A percentile compares a stretch with the other conserved stretches of the same genome.
Evolutionary conservation across 2,329 filamentous ascomycete species (phyloP).

Genomic region (Magnaporthiopsis poae): DNA sequence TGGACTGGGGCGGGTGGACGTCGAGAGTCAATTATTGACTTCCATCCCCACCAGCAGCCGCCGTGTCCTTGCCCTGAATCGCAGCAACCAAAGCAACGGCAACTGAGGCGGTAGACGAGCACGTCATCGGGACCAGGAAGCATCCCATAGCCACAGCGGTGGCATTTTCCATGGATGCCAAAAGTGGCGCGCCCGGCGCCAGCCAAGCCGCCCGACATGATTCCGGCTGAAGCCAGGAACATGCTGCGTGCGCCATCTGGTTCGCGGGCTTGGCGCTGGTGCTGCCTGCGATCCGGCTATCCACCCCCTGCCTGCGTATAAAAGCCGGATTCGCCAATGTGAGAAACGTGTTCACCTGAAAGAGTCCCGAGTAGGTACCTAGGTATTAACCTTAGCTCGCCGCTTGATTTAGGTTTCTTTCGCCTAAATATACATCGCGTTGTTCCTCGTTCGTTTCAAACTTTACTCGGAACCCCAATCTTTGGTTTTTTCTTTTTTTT

Average conservation of each 20-base stretch:
- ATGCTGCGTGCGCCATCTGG: neutral
- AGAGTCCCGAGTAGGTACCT: neutral
- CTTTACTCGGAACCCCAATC: neutral
- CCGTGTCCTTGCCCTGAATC: neutral
- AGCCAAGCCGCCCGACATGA: neutral
- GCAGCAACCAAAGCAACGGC: neutral
- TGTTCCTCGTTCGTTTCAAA: neutral
- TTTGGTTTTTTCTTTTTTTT: neutral
- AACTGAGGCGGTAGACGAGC: slow-evolving; percentile 10
- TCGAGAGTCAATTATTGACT: too few relatives aligned
- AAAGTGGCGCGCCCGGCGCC: slow-evolving; percentile 3
- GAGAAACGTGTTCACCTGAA: neutral
- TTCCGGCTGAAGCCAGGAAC: slow-evolving; percentile 4
- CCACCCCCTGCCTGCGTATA: neutral
- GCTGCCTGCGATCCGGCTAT: too few relatives aligned
- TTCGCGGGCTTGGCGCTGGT: too few relatives aligned
- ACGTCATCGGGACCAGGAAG: slow-evolving; percentile 17
- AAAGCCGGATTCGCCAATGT: neutral
- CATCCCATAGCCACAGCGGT: slow-evolving; percentile 5
- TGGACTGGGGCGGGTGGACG: too few relatives aligned
- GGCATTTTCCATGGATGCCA: neutral
- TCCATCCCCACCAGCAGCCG: too few relatives aligned
- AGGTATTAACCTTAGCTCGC: neutral
- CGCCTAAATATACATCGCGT: neutral
- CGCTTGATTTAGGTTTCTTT: neutral